Conservation (phyloP, 257 asterid species). For the Primulina huaijiensis region DNA sequence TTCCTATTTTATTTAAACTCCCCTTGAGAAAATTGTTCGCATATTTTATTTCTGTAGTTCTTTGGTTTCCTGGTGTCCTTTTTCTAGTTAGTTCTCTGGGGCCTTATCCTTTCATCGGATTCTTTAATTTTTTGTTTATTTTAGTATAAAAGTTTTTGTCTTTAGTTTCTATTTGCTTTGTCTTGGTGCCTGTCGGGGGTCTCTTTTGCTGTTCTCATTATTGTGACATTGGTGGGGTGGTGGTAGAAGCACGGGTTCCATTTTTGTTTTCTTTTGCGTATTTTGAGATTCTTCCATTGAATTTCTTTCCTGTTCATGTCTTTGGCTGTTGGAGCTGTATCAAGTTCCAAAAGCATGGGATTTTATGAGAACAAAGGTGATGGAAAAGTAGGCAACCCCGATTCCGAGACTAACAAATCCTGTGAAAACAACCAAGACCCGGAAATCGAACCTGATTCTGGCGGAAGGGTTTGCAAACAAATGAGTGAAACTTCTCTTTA, state of each 20-base stretch:
- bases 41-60: conserved; percentile 25
- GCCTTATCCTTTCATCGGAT: conserved; percentile 35
- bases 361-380: conserved; percentile 57
- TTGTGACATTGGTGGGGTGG: conserved; percentile 10
- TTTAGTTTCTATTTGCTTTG: conserved; percentile 21
- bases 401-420: conserved; percentile 27
- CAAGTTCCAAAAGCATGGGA: conserved; percentile 77
- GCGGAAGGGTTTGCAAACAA: conserved; percentile 48
- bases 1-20: conserved; percentile 29
- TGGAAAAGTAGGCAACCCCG: conserved; percentile 35
- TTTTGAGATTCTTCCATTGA: conserved; percentile 26
- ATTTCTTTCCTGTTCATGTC: conserved; percentile 47
- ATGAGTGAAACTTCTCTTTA: conserved; percentile 69
- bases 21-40: conserved; percentile 30
- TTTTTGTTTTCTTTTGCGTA: conserved; percentile 8
- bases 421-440: conserved; percentile 34
- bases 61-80: conserved; percentile 36
- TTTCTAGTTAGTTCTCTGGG: conserved; percentile 36
- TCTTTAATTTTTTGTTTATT: conserved; percentile 28
- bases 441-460: conserved; percentile 45
- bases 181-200: conserved; percentile 14
- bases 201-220: conserved; percentile 24
- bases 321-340: conserved; percentile 65
- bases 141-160: conserved; percentile 23
- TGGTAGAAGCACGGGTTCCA: conserved; percentile 2